Evolutionary conservation across 306 rosid species (phyloP), one percentile per base, ranked within the genome.

Genomic region (Geum urbanum): DNA sequence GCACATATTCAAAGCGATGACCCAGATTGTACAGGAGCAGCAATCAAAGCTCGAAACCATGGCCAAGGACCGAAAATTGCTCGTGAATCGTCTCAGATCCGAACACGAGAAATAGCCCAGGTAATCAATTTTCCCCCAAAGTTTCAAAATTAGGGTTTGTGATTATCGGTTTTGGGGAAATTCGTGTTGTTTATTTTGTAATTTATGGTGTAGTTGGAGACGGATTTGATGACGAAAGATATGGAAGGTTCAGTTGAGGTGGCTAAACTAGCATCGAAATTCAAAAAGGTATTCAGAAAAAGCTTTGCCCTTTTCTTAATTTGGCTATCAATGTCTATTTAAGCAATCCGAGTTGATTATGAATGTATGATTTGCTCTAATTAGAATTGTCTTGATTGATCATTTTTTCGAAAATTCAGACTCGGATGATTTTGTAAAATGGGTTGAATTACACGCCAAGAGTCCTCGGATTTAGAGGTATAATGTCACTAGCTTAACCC

Each of bases 61-160:
- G 58, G 81, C 79, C 27, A 71, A 43, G 45, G 87, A 82, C 54
- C 82, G 90, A n/a, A 84, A 81, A 55, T 27, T 84, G 71, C 85
- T 88, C 45, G 79, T 83, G 81, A 87, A 88, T 59, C 88, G 84
- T 0, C 46, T 87, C 57, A 48, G 46, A 71, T 63, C 73, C 82
- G 91, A 86, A 74, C 86, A 89, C 43, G 84, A 86, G 8, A 84
- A 82, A 5, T 84, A 91, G 99, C 84, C 22, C 83, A 82, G 92
- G 99, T 91, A 68, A 11, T 2, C 27, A 2, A 12, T 24, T 48
- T 50, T 32, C 40, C 40, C 53, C 52, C 40, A 5, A 43, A 57
- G 22, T 57, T 57, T n/a, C 20, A 70, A 56, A 44, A 66, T 80
- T 77, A 84, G 84, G 84, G 76, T 80, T 61, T 52, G 45, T 3